Conservation (phyloP, 2,329 filamentous ascomycete genomes). For the Ustulina deusta region DNA sequence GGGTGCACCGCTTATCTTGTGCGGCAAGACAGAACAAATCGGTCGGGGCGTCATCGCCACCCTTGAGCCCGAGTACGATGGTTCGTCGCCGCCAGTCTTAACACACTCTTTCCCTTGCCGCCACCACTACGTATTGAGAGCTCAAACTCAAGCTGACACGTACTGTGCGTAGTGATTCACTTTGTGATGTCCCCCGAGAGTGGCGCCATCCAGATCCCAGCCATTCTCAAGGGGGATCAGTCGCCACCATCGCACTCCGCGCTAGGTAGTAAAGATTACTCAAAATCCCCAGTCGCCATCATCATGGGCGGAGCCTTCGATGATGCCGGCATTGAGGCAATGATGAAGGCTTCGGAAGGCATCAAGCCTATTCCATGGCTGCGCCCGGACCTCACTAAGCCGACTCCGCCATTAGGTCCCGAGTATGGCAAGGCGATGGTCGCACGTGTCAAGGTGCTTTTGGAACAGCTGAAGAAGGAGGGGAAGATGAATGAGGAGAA, state of each 20-base stretch:
- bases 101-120: too few relatives aligned
- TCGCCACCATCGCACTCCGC: conserved; percentile 33
- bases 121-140: too few relatives aligned
- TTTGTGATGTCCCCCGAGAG: conserved; percentile 42
- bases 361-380: conserved; percentile 44
- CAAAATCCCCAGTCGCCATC: conserved; percentile 35
- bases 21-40: conserved; percentile 42
- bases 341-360: conserved; percentile 38
- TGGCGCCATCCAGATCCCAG: conserved; percentile 38
- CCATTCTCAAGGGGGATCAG: conserved; percentile 37
- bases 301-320: conserved; percentile 44
- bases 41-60: conserved; percentile 38
- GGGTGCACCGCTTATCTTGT: conserved; percentile 43
- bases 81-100: conserved; percentile 28
- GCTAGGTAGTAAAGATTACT: conserved; percentile 44
- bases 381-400: conserved; percentile 40
- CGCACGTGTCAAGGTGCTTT: conserved; percentile 37
- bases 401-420: conserved; percentile 42
- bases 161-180: conserved; percentile 43
- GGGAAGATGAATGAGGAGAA: conserved; percentile 26
- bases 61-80: conserved; percentile 45
- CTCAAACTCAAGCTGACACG: background rate
- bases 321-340: conserved; percentile 32
- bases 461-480: conserved; percentile 31
- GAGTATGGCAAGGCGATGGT: conserved; percentile 44